Evolutionary conservation across 495 filamentous ascomycete genomes (phyloP), one percentile per base, ranked within the genome.

Genomic region (Lasiosphaeris hirsuta): DNA sequence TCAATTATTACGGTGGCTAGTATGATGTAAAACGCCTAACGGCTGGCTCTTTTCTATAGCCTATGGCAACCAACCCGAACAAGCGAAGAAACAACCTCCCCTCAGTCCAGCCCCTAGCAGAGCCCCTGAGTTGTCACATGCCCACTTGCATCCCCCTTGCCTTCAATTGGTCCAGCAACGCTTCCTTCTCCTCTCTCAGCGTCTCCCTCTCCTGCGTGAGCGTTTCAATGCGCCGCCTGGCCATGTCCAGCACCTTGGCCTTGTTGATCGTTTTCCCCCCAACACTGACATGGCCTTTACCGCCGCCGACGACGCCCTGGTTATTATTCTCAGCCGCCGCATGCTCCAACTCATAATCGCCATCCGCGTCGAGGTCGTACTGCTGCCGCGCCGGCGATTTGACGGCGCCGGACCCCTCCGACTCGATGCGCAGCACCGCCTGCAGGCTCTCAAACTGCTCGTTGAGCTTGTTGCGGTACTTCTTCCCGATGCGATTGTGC

Each of bases 401-500:
- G 23, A 30, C 23, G 23, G 23, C 23, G 23, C 23, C 23, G 23
- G 23, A 30, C 5, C 23, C 23, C 23, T 30, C 23, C 23, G 23
- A 30, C 23, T 30, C 23, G 23, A 33, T 37, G 30, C 52, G 57
- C 44, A 69, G 44, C 1, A 57, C 51, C 7, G 43, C 49, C 14
- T 66, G 63, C 51, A 72, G 56, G 5, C 13, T 54, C 37, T 69
- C 64, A 37, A 71, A 72, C 36, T 69, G 56, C 15, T 57, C 54
- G 51, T 60, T 68, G 7, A 69, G 62, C 41, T 67, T 63, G 52
- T 62, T 65, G 14, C 69, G 66, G 49, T 72, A 72, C 19, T 67
- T 58, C 46, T 65, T 67, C 46, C 71, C 70, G 49, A 70, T 64
- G 52, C 45, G 46, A 54, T 74, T 69, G 51, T 68, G 64, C 45